phyloP scores from a whole-genome alignment of 768 basidiomycete species.

The Dictyophora rubrovolvata region DNA sequence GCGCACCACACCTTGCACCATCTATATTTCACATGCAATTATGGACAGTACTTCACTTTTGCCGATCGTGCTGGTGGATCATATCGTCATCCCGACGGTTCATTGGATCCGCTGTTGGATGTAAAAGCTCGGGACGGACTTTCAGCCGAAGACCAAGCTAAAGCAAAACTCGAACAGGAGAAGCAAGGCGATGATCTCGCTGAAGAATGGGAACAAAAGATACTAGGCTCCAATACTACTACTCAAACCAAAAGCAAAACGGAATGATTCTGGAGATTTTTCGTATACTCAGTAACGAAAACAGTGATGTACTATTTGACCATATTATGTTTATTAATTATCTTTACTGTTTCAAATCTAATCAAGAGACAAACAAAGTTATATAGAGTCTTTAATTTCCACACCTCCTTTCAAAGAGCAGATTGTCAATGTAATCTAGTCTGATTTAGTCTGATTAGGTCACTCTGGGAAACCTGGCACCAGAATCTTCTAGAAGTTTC shows the following conservation, averaged over 20 bases:
- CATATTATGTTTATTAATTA: no score
- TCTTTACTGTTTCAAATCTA: no score
- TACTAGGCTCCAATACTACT: background rate
- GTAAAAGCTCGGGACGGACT: conserved; percentile 29
- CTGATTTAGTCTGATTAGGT: no score
- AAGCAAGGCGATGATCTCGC: conserved; percentile 4
- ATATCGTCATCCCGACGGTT: conserved; percentile 78
- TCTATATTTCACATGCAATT: conserved; percentile 94
- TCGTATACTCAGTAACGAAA: background rate
- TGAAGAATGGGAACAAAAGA: conserved; percentile 6
- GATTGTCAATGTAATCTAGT: no score
- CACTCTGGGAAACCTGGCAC: no score
- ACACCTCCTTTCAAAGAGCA: no score
- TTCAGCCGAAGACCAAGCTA: background rate
- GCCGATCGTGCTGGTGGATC: conserved; percentile 77
- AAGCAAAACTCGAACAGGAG: background rate
- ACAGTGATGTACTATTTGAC: no score
- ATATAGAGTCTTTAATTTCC: no score
- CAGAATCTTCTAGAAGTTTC: background rate
- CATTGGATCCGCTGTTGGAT: conserved; percentile 78
- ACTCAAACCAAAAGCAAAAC: background rate
- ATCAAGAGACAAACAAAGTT: no score
- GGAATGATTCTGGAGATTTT: background rate
- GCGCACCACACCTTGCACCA: conserved; percentile 97
- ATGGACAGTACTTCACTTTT: conserved; percentile 97